These are phyloP conservation scores for Botrytis cinerea DNA, from an alignment of 2,329 filamentous ascomycete genomes.

Conservation along the genomic window DNA sequence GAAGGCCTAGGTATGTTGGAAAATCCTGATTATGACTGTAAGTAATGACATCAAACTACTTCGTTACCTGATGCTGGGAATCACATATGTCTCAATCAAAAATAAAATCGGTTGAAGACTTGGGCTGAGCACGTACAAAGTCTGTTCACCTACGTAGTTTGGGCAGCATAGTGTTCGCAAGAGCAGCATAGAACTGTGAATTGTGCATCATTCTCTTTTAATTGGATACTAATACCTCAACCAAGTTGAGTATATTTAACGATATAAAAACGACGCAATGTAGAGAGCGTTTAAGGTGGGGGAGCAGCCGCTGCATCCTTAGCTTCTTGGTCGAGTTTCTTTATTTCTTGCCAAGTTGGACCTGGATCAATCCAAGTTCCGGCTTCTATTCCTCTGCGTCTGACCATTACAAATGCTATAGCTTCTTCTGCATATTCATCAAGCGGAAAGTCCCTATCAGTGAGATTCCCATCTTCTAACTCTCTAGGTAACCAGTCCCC, in stretches of 20 bases:
- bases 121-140: background rate
- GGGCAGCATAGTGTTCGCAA: background rate
- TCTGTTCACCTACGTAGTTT: background rate
- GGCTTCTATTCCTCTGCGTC: background rate
- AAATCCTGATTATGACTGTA: background rate
- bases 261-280: background rate
- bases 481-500: background rate
- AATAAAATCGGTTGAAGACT: background rate
- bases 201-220: background rate
- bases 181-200: background rate
- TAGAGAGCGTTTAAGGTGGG: background rate
- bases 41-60: background rate
- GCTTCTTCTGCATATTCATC: background rate
- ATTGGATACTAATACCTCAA: background rate
- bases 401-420: background rate
- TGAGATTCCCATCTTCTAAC: background rate
- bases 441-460: rapidly evolving
- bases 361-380: conserved; percentile 13
- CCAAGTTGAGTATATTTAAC: background rate
- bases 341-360: background rate
- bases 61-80: rapidly evolving
- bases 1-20: background rate
- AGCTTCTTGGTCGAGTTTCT: background rate
- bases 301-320: background rate
- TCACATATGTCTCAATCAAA: background rate